Base-by-base conservation (phyloP, 2,329 filamentous ascomycete species). In the Gaeumannomyces tritici region DNA sequence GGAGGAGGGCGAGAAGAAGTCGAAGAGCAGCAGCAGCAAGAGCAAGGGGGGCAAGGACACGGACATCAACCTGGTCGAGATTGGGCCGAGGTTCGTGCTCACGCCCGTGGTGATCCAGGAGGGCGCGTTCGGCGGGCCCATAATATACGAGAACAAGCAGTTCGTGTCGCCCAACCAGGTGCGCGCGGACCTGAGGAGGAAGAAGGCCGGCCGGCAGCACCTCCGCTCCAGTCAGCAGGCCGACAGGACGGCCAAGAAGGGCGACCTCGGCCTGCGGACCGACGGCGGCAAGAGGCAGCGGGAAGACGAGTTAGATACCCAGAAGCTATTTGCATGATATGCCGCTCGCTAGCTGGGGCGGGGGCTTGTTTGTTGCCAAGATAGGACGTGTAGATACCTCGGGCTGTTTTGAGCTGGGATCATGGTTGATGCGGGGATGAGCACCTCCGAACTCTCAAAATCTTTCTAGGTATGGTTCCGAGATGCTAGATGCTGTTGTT, bases 131-230 rank as follows among this genome's bases (percentile, higher is more conserved):
- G 93, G 93, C 62, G 95, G 95, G 0, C 93, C 95, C 3, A 91
- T 98, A 67, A 96, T 99, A 71, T 99, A 96, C 77, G 91, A 98
- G 80, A 98, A 98, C 80, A 95, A 91, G 81, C 89, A 96, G 74
- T 99, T 96, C 70, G 90, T 99, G 62, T 95, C 89, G 68, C 95
- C 95, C 12, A 99, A 99, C 83, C 91, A 97, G 77, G 86, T 98
- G 66, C 83, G 95, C 67, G 82, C 91, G 55, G 95, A 98, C 66
- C 75, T 96, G 68, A 82, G 91, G 68, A 80, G 85, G 75, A 80
- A 83, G 68, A 92, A 91, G 80, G 91, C 93, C 0, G 83, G 85
- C 59, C 86, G 86, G 68, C 93, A 96, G 77, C 90, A 90, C 67
- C 81, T 83, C 62, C 83, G 95, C 64, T 85, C 87, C 33, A 92